These are phyloP conservation scores for Clausena lansium DNA, from an alignment of 345 rosid genomes.

Conservation along the genomic window DNA sequence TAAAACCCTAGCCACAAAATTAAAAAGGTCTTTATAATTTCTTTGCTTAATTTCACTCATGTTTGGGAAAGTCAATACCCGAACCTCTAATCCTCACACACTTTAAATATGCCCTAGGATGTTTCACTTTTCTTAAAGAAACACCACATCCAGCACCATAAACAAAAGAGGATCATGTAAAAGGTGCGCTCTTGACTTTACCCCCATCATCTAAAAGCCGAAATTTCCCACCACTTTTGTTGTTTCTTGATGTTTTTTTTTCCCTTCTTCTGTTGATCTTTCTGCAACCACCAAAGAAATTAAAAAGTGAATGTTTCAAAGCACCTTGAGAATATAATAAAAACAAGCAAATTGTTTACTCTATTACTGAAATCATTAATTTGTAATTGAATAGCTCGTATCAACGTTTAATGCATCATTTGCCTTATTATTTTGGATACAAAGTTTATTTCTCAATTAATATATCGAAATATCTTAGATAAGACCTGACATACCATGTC, in stretches of 20 bases:
- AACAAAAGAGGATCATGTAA: constrained; percentile 40
- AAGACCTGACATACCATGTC: too few relatives aligned
- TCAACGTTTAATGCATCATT: too few relatives aligned
- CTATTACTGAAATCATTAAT: too few relatives aligned
- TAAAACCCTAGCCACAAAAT: constrained; percentile 10
- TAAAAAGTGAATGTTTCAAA: neutral
- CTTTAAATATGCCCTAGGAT: neutral
- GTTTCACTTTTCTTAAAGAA: neutral
- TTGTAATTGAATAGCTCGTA: too few relatives aligned
- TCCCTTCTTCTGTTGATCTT: constrained; percentile 21
- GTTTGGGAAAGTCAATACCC: constrained; percentile 74
- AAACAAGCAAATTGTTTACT: too few relatives aligned
- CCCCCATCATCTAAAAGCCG: constrained; percentile 29
- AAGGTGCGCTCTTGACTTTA: constrained; percentile 98
- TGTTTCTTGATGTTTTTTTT: constrained; percentile 16
- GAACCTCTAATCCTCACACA: constrained; percentile 56
- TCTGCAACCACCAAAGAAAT: constrained; percentile 22
- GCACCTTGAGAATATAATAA: too few relatives aligned
- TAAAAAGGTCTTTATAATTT: neutral
- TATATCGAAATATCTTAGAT: too few relatives aligned
- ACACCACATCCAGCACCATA: neutral
- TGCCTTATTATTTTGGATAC: too few relatives aligned
- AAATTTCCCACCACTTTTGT: constrained; percentile 23
- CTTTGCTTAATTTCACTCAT: constrained; percentile 2
- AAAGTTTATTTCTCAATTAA: too few relatives aligned